Conservation (phyloP, 306 rosid species). For the Purshia tridentata region DNA sequence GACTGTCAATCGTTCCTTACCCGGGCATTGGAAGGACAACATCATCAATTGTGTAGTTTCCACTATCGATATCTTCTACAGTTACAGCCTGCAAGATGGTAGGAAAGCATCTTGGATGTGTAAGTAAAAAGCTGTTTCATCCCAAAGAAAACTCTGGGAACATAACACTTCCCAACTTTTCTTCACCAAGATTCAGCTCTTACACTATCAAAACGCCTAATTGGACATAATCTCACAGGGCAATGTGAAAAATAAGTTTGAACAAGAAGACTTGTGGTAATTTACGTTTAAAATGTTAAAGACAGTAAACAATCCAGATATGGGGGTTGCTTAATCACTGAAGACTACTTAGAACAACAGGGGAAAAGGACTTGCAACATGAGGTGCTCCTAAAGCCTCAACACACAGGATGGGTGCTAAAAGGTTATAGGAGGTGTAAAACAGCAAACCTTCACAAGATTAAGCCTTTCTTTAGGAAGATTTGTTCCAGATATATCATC, state of each 20-base stretch:
- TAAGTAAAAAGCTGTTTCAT: neutral
- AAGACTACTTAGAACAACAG: neutral
- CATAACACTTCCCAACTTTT: neutral
- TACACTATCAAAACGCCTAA: neutral
- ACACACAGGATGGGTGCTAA: too few species aligned
- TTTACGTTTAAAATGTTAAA: neutral
- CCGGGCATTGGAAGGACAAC: slow-evolving; percentile 96
- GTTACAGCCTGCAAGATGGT: slow-evolving; percentile 58
- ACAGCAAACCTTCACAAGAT: slow-evolving; percentile 59
- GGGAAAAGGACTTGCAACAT: neutral
- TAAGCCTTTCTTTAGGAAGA: slow-evolving; percentile 46
- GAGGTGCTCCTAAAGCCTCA: too few species aligned
- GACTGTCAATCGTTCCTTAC: slow-evolving; percentile 40
- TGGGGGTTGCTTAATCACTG: neutral
- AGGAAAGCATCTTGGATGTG: neutral
- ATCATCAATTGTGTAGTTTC: slow-evolving; percentile 72
- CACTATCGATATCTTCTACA: slow-evolving; percentile 59
- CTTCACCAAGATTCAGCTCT: neutral
- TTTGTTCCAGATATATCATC: slow-evolving; percentile 50
- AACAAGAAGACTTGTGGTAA: neutral
- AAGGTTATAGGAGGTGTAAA: too few species aligned
- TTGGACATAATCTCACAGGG: neutral
- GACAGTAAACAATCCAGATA: neutral
- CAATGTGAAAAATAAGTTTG: neutral
- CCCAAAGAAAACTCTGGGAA: neutral